A percentile compares a stretch with the other conserved stretches of the same genome.
These are phyloP conservation scores for Fusarium devonianum DNA, from an alignment of 2,329 filamentous ascomycete genomes.

Conservation along the genomic window DNA sequence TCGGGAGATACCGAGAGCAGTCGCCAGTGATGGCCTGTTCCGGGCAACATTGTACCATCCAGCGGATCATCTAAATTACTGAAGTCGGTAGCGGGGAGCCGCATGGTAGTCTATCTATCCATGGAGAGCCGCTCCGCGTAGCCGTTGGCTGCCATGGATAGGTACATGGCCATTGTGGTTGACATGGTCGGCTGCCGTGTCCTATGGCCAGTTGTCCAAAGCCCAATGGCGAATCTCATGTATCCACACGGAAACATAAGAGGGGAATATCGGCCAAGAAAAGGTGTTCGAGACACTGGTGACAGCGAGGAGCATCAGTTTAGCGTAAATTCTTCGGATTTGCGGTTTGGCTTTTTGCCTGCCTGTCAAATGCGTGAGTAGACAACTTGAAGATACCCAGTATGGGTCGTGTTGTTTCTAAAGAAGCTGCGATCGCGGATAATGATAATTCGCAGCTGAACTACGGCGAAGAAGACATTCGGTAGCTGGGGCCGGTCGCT, in stretches of 20 bases:
- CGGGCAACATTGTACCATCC: constrained; percentile 15
- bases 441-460: constrained; percentile 7
- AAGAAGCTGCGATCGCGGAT: no score
- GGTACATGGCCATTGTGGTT: constrained; percentile 6
- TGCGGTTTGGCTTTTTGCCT: no score
- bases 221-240: no score
- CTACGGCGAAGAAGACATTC: constrained; percentile 11
- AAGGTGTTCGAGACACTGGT: no score
- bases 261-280: no score
- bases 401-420: no score
- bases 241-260: no score
- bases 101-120: constrained; percentile 8
- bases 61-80: constrained; percentile 18
- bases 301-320: no score
- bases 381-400: no score
- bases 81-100: constrained; percentile 7
- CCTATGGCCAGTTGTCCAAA: no score
- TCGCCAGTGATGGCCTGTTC: constrained; percentile 14
- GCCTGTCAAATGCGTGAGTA: no score
- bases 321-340: no score
- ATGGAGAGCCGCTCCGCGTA: constrained; percentile 10
- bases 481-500: constrained; percentile 16
- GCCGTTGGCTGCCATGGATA: constrained; percentile 3
- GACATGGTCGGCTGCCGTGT: constrained; percentile 13
- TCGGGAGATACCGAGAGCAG: constrained; percentile 40